phyloP scores from a whole-genome alignment of 106 monocot genomes.

The Acorus calamus region DNA sequence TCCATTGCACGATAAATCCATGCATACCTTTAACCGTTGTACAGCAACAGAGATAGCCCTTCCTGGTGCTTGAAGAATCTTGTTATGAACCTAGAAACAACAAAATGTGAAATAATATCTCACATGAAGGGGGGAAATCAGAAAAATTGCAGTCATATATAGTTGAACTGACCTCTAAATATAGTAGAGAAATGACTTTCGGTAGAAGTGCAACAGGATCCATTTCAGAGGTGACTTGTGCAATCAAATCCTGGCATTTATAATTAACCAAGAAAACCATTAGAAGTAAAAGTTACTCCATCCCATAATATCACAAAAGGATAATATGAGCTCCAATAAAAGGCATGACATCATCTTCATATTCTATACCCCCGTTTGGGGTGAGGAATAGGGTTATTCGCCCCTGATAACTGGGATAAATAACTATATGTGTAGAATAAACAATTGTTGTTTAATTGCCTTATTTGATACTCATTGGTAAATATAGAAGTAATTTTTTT shows the following conservation, averaged over 20 bases:
- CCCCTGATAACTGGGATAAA: too few relatives aligned
- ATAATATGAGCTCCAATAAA: too few relatives aligned
- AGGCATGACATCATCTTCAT: too few relatives aligned
- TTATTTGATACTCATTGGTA: too few relatives aligned
- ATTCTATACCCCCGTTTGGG: too few relatives aligned
- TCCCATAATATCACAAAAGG: neutral
- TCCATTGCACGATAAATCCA: too few relatives aligned
- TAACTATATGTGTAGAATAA: too few relatives aligned
- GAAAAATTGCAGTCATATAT: neutral
- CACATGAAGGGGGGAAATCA: neutral
- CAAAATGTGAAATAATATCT: neutral
- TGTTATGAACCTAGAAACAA: constrained; percentile 54
- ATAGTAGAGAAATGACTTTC: constrained; percentile 68
- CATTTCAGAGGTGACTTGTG: constrained; percentile 76
- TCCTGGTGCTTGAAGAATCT: constrained; percentile 87
- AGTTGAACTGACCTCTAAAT: constrained; percentile 54
- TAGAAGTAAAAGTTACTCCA: neutral
- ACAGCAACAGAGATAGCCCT: constrained; percentile 62
- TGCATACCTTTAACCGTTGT: constrained; percentile 55
- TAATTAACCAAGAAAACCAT: neutral
- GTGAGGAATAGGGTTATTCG: too few relatives aligned
- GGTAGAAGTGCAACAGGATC: constrained; percentile 71
- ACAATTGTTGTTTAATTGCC: too few relatives aligned
- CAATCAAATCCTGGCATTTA: constrained; percentile 47
- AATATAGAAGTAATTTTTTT: too few relatives aligned